Evolutionary conservation across 2,329 filamentous ascomycete genomes (phyloP).

Genomic region (Stemphylium beticola): DNA sequence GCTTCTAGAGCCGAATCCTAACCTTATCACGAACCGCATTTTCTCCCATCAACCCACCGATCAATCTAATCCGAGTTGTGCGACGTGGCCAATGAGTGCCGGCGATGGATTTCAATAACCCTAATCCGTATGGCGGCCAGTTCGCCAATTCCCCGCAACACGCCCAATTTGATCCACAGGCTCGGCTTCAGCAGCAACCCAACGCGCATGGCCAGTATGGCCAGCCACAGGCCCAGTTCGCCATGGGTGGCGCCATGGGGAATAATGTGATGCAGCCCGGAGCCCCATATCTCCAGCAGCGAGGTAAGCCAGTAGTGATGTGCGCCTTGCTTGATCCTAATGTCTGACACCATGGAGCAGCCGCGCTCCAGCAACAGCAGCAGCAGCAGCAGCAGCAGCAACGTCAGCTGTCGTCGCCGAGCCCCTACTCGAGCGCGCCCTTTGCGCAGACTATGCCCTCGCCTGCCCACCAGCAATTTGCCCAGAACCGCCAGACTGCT

Average conservation of each 20-base stretch:
- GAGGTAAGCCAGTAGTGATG: conserved; percentile 46
- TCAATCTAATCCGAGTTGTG: conserved; percentile 49
- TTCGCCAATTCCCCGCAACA: conserved; percentile 44
- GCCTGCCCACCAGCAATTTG: conserved; percentile 45
- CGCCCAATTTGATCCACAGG: conserved; percentile 42
- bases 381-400: conserved; percentile 41
- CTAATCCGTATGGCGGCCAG: conserved; percentile 44
- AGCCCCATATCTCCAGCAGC: conserved; percentile 42
- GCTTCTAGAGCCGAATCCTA: conserved; percentile 13
- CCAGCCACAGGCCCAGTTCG: conserved; percentile 34
- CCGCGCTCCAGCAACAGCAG: conserved; percentile 30
- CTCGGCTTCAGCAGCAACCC: conserved; percentile 43
- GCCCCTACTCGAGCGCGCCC: conserved; percentile 48
- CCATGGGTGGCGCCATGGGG: conserved; percentile 24
- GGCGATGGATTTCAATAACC: conserved; percentile 49
- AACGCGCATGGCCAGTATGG: conserved; percentile 43
- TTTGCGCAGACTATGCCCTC: conserved; percentile 48
- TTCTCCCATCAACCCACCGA: conserved; percentile 34
- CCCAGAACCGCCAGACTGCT: conserved; percentile 47
- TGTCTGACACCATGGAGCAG: conserved; percentile 28
- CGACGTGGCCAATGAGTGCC: conserved; percentile 48
- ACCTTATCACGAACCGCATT: conserved; percentile 43
- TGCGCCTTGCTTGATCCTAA: conserved; percentile 12
- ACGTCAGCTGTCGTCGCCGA: conserved; percentile 46
- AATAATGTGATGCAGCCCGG: conserved; percentile 41